Evolutionary conservation across 768 basidiomycete species (phyloP).

Genomic region (Macrolepiota dolichaula): DNA sequence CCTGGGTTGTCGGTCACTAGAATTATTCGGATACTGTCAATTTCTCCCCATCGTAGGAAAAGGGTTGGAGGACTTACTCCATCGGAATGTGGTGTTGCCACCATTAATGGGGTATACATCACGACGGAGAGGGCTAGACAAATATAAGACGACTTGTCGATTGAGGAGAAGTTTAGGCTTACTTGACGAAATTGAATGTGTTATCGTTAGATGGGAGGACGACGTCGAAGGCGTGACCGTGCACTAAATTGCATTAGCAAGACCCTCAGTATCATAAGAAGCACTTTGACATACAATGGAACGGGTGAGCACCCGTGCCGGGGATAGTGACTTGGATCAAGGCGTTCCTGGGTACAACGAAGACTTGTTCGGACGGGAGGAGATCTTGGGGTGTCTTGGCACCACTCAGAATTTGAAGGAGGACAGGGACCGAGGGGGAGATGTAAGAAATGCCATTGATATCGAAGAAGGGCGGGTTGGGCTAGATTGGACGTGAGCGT

Average conservation of each 20-base stretch:
- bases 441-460: slow-evolving; percentile 8
- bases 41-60: neutral
- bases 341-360: neutral
- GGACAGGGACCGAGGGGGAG: slow-evolving; percentile 3
- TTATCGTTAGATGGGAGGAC: slow-evolving; percentile 12
- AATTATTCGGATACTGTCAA: neutral
- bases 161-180: neutral
- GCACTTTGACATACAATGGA: slow-evolving; percentile 6
- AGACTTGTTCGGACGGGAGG: slow-evolving; percentile 8
- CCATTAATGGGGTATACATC: slow-evolving; percentile 14
- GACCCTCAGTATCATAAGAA: neutral
- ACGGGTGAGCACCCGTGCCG: neutral
- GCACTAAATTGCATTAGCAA: slow-evolving; percentile 8
- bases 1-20: slow-evolving; percentile 18
- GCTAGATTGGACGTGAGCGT: slow-evolving; percentile 4
- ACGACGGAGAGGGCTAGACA: slow-evolving; percentile 14
- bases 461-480: slow-evolving; percentile 8
- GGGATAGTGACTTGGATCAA: slow-evolving; percentile 11
- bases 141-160: neutral
- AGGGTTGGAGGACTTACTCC: neutral
- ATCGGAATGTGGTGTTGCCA: slow-evolving; percentile 16
- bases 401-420: slow-evolving; percentile 9
- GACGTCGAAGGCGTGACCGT: slow-evolving; percentile 26
- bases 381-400: slow-evolving; percentile 3
- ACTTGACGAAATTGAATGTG: slow-evolving; percentile 12